Conservation (phyloP, 106 monocot genomes). For the Triglochin maritima region DNA sequence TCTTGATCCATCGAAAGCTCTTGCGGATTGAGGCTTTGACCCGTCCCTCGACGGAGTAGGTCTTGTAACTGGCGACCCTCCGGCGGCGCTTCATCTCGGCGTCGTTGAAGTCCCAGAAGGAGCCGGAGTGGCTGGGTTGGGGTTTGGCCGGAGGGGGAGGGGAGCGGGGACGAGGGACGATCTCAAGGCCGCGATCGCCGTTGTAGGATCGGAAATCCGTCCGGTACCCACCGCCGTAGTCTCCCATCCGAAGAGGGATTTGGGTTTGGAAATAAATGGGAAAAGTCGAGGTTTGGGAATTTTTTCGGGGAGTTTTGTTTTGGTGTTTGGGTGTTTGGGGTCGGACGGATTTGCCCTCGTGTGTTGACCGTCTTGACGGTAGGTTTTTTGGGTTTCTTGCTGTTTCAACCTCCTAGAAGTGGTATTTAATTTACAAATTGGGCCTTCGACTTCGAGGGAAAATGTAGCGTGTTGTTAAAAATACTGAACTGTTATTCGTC, state of each 20-base stretch:
- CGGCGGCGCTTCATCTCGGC: constrained; percentile 17
- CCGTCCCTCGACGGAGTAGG: constrained; percentile 21
- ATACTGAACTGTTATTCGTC: too few species aligned
- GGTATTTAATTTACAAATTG: too few species aligned
- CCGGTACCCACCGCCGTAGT: constrained; percentile 7
- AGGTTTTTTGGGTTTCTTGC: too few species aligned
- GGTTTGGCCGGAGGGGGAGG: not conserved
- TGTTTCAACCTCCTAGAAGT: too few species aligned
- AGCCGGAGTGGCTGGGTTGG: not conserved
- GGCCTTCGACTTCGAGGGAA: too few species aligned
- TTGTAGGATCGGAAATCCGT: not conserved
- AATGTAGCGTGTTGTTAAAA: too few species aligned
- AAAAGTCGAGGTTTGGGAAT: too few species aligned
- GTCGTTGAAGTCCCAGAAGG: constrained; percentile 4
- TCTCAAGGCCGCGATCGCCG: constrained; percentile 4
- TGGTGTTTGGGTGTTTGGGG: too few species aligned
- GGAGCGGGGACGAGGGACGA: not conserved
- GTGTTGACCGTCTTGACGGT: too few species aligned
- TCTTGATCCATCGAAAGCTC: constrained; percentile 22
- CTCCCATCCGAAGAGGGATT: constrained; percentile 1
- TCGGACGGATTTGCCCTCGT: too few species aligned
- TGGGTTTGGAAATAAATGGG: not conserved
- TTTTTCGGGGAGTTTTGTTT: too few species aligned
- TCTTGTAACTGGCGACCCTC: constrained; percentile 23
- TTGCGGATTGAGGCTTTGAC: constrained; percentile 13